phyloP scores from a whole-genome alignment of 2,329 filamentous ascomycete species.

The Trichoderma sp. region DNA sequence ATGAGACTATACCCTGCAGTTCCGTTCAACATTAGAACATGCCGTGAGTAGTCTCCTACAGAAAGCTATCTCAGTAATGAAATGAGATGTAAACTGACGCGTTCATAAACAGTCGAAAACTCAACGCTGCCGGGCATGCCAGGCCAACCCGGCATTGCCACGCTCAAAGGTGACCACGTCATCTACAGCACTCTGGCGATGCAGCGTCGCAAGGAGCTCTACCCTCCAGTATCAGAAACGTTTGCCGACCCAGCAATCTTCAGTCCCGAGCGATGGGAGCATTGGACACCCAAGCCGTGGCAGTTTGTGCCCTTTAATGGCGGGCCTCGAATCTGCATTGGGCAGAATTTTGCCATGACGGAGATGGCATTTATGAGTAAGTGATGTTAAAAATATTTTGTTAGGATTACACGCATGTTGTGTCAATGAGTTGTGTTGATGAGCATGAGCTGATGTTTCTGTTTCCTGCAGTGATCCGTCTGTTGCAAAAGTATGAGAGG shows the following conservation, averaged over 20 bases:
- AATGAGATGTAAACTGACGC: background rate
- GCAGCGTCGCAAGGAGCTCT: constrained; percentile 69
- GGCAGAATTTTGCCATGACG: constrained; percentile 79
- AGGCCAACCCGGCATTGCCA: constrained; percentile 62
- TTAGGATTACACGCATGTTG: background rate
- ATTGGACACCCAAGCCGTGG: constrained; percentile 66
- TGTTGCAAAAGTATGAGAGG: constrained; percentile 61
- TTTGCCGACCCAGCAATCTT: constrained; percentile 54
- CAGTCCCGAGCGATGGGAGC: constrained; percentile 67
- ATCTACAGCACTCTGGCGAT: constrained; percentile 69
- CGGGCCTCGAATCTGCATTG: constrained; percentile 72
- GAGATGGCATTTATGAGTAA: constrained; percentile 55
- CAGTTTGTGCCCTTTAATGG: constrained; percentile 76
- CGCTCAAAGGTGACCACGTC: constrained; percentile 67
- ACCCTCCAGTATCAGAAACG: constrained; percentile 51
- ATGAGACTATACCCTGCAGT: constrained; percentile 77
- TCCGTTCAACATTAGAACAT: constrained; percentile 70
- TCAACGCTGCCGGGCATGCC: constrained; percentile 69
- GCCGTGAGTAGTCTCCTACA: constrained; percentile 8
- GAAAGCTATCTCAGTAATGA: background rate
- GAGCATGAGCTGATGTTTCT: background rate
- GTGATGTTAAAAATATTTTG: background rate
- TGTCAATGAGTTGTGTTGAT: background rate
- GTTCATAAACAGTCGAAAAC: constrained; percentile 52
- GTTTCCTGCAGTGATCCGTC: constrained; percentile 42